These are phyloP conservation scores for Mycena haematopus DNA, from an alignment of 768 basidiomycete genomes.

Conservation along the genomic window DNA sequence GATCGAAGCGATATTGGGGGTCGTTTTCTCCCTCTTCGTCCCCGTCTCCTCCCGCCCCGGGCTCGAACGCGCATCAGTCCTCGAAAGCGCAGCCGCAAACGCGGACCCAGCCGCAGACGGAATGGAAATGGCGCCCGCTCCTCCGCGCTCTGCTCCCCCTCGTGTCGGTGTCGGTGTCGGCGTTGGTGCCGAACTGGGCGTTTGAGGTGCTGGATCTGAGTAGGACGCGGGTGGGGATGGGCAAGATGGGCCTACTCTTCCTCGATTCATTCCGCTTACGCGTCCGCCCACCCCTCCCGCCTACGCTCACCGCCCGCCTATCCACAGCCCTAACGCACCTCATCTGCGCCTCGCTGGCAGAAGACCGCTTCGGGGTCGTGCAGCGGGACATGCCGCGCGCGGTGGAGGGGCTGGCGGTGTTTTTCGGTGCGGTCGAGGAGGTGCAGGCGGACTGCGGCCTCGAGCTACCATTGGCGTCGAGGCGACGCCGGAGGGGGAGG, in stretches of 20 bases:
- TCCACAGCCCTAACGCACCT: conserved; percentile 67
- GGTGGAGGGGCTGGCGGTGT: conserved; percentile 75
- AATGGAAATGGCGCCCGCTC: background rate
- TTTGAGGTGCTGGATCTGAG: background rate
- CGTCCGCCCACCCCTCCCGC: no score
- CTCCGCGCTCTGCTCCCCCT: background rate
- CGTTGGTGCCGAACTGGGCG: conserved; percentile 1
- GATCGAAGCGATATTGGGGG: conserved; percentile 55
- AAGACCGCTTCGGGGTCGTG: conserved; percentile 84
- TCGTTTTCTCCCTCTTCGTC: conserved; percentile 39
- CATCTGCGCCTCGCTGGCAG: conserved; percentile 72
- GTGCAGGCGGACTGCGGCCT: conserved; percentile 58
- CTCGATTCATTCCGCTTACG: no score
- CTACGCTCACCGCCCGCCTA: no score
- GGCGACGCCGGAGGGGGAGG: conserved; percentile 39
- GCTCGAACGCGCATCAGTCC: no score
- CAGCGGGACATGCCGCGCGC: conserved; percentile 88
- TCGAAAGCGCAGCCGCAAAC: no score
- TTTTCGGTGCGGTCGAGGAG: conserved; percentile 71
- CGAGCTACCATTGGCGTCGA: no score
- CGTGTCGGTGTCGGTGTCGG: no score
- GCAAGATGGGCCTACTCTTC: no score
- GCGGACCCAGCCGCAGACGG: no score
- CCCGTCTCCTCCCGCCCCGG: background rate
- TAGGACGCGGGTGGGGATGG: no score